Evolutionary conservation across 108 stramenopile species (phyloP).

Genomic region (Parietichytrium sp.): DNA sequence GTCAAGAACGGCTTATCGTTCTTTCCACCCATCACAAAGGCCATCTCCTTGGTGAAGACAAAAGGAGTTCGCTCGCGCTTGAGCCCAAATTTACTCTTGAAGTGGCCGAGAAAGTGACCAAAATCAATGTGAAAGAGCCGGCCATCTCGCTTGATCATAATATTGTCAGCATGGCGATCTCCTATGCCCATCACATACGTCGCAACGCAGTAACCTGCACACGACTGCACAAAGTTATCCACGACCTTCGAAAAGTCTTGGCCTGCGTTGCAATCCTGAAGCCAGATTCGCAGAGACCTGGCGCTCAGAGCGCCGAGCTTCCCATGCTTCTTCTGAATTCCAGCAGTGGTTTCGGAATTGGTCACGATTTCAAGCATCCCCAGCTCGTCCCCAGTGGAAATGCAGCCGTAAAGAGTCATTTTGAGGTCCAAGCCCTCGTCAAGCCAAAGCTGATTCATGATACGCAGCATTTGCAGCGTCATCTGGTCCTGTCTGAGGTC

Average conservation of each 20-base stretch:
- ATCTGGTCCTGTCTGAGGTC: slow-evolving; percentile 71
- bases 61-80: slow-evolving; percentile 54
- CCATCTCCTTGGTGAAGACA: slow-evolving; percentile 53
- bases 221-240: slow-evolving; percentile 39
- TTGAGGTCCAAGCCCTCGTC: slow-evolving; percentile 49
- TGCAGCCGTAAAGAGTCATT: slow-evolving; percentile 53
- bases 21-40: slow-evolving; percentile 41
- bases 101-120: slow-evolving; percentile 59
- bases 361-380: slow-evolving; percentile 65
- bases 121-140: slow-evolving; percentile 61
- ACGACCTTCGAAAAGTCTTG: not conserved
- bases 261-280: slow-evolving; percentile 17
- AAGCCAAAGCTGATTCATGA: slow-evolving; percentile 65
- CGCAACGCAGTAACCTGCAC: slow-evolving; percentile 54
- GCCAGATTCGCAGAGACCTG: not conserved
- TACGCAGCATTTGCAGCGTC: slow-evolving; percentile 60
- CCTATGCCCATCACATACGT: slow-evolving; percentile 57
- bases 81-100: slow-evolving; percentile 56
- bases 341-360: slow-evolving; percentile 55
- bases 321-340: slow-evolving; percentile 40
- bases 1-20: not conserved
- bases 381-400: slow-evolving; percentile 55
- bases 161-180: slow-evolving; percentile 59
- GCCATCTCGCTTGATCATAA: slow-evolving; percentile 53
- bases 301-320: slow-evolving; percentile 40